phyloP scores from a whole-genome alignment of 2,329 filamentous ascomycete species.

The Exophiala oligosperma region DNA sequence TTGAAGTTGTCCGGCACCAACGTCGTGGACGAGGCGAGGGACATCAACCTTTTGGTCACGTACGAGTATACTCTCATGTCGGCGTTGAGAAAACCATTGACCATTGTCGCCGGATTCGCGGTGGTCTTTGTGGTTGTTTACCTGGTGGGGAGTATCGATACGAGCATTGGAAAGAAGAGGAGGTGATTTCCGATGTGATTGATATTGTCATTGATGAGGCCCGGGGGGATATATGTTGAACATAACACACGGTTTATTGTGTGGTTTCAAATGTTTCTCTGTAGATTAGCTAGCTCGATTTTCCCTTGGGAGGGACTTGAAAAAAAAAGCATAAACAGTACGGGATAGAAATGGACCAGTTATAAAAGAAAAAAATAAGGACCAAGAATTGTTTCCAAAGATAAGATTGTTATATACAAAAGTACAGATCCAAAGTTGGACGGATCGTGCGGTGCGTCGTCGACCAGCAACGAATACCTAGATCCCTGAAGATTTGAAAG shows the following conservation, averaged over 20 bases:
- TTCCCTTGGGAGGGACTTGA: neutral
- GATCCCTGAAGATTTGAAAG: too few relatives aligned
- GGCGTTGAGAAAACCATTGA: constrained; percentile 79
- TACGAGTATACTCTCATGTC: constrained; percentile 80
- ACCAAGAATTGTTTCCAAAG: too few relatives aligned
- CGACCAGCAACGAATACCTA: too few relatives aligned
- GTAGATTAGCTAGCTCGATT: neutral
- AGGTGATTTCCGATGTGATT: neutral
- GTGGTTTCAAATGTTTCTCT: neutral
- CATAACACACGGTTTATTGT: neutral
- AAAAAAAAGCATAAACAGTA: neutral
- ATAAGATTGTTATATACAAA: too few relatives aligned
- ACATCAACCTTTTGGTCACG: constrained; percentile 64
- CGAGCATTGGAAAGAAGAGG: constrained; percentile 68
- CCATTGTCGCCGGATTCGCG: constrained; percentile 73
- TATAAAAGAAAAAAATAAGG: neutral
- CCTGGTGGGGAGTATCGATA: constrained; percentile 74
- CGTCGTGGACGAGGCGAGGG: constrained; percentile 85
- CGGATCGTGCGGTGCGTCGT: too few relatives aligned
- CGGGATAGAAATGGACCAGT: neutral
- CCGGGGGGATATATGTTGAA: neutral
- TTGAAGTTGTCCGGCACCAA: constrained; percentile 80
- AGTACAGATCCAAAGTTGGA: too few relatives aligned
- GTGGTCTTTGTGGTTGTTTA: constrained; percentile 74
- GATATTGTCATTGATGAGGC: neutral